Evolutionary conservation across 768 basidiomycete species (phyloP), one percentile per base, ranked within the genome.

Genomic region (Tricholoma sp.): DNA sequence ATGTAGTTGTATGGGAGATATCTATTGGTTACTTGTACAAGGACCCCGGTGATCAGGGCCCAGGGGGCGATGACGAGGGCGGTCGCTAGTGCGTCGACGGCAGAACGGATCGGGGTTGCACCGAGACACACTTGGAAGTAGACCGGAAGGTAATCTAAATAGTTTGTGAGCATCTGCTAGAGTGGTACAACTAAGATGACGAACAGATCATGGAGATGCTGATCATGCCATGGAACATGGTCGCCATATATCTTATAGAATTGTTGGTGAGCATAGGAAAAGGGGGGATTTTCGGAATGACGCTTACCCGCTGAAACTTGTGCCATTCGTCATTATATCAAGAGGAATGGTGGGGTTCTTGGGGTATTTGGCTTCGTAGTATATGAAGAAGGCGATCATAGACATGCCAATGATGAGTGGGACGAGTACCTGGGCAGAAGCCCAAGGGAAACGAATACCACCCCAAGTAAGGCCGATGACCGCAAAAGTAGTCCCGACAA

Each of bases 381-480:
- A 24, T 3, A 83, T 28, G 60, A 79, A 82, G 1, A 47, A 59
- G 0, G 53, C 68, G 3, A 83, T 44, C 0, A 72, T 74, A 2
- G 64, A 37, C 9, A 77, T 7, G 0, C 82, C 83, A 15, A 80
- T 24, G 24, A 76, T 63, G 0, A 83, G 67, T 0, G 82, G 79
- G 1, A 71, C 71, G 6, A 83, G 69, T n/a, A 81, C 72, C 1
- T 56, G 59, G 11, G 63, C 65, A 0, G 74, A 74, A 5, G 54
- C 39, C 82, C 82, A 84, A 1, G 75, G 59, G 54, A 69, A 75
- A 0, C 59, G 54, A 31, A 74, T 65, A 1, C 82, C 81, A 33
- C 74, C 82, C 78, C 78, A 82, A 1, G 77, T 80, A 4, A 84
- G 63, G 0, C 61, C 80, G 36, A 80, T 63, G 20, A 76, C 67